Evolutionary conservation across 208 protist genomes (phyloP).

Genomic region (Wallacemonas sp.): DNA sequence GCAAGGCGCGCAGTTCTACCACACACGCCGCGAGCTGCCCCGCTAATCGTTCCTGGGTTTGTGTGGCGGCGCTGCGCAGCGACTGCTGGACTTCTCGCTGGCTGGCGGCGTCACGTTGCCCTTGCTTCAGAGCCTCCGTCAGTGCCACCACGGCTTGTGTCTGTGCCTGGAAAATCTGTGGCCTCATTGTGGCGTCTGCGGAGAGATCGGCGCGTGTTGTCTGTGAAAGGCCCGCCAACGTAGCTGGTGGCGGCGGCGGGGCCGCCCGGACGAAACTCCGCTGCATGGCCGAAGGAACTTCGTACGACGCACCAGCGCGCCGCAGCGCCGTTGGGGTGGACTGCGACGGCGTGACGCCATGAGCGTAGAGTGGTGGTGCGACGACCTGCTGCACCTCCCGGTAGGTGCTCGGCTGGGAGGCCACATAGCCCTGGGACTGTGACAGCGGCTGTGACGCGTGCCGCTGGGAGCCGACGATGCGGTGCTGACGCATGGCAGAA

Average conservation of each 20-base stretch:
- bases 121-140: background rate
- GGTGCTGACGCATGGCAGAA: constrained; percentile 4
- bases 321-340: no score
- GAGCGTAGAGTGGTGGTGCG: no score
- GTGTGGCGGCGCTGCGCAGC: background rate
- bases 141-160: background rate
- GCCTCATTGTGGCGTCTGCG: background rate
- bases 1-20: background rate
- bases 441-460: background rate
- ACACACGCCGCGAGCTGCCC: background rate
- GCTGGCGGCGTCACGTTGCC: background rate
- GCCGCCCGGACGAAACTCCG: background rate
- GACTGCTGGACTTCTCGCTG: background rate
- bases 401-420: background rate
- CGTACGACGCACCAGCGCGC: no score
- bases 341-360: no score
- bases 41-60: background rate
- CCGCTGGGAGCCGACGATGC: constrained; percentile 2
- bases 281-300: background rate
- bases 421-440: background rate
- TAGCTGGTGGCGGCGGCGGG: background rate
- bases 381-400: no score
- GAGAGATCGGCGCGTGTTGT: no score
- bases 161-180: background rate
- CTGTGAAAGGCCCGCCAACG: no score